These are phyloP conservation scores for Bimuria novae-zelandiae DNA, from an alignment of 2,329 filamentous ascomycete genomes.

Conservation along the genomic window DNA sequence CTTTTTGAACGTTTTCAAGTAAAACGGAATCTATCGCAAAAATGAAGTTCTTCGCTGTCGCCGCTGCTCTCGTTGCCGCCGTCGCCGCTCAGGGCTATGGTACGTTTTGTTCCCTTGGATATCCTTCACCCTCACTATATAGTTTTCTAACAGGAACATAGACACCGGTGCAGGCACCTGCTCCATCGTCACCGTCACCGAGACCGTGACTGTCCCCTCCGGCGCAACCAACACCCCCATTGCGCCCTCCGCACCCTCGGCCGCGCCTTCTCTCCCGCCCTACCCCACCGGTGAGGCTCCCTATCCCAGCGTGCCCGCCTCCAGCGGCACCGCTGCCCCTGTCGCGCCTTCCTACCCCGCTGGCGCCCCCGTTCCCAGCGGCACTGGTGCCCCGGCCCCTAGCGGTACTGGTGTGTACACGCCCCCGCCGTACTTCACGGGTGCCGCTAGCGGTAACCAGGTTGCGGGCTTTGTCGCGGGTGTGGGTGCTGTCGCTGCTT, in stretches of 20 bases:
- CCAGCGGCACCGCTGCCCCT: not conserved
- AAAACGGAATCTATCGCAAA: constrained; percentile 9
- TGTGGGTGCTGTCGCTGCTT: constrained; percentile 40
- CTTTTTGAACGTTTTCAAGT: no score
- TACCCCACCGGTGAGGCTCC: constrained; percentile 28
- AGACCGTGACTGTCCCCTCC: constrained; percentile 23
- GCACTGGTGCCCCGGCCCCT: constrained; percentile 26
- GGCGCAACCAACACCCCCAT: constrained; percentile 27
- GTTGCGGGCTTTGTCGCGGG: constrained; percentile 40
- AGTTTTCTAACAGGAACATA: constrained; percentile 4
- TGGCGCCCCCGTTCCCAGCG: constrained; percentile 20
- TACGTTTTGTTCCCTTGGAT: not conserved
- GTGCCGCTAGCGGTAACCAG: constrained; percentile 36
- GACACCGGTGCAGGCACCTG: constrained; percentile 26
- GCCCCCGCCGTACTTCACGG: constrained; percentile 35
- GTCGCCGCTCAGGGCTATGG: constrained; percentile 28
- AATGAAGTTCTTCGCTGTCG: constrained; percentile 41
- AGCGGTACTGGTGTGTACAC: constrained; percentile 29
- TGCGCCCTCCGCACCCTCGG: constrained; percentile 20
- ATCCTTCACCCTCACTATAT: not conserved
- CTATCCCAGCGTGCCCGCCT: constrained; percentile 1
- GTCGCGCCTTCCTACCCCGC: constrained; percentile 5
- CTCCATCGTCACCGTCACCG: constrained; percentile 35
- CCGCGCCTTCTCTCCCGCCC: constrained; percentile 26
- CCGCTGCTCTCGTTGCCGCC: constrained; percentile 31